phyloP scores from a whole-genome alignment of 2,329 filamentous ascomycete species.

The Nigrograna mackinnonii region DNA sequence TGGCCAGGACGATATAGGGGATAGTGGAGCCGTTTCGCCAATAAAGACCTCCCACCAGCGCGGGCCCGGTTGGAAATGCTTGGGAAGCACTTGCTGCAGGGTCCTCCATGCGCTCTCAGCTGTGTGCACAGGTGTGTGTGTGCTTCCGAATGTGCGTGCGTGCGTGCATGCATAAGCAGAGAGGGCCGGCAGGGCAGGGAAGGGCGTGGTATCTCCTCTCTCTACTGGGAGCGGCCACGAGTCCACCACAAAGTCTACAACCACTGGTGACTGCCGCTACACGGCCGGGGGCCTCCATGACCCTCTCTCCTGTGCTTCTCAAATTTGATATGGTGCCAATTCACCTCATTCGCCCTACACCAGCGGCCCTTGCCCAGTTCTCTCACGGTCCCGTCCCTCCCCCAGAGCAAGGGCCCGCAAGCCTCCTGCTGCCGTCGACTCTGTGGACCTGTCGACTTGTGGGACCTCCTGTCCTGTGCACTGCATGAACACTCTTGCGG shows the following conservation, averaged over 20 bases:
- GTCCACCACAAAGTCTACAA: no score
- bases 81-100: conserved; percentile 17
- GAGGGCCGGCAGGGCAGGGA: conserved; percentile 19
- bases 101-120: no score
- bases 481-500: conserved; percentile 26
- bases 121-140: no score
- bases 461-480: conserved; percentile 2
- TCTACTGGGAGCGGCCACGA: no score
- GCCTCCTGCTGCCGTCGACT: conserved; percentile 21
- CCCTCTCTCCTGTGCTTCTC: conserved; percentile 6
- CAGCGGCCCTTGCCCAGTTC: conserved; percentile 13
- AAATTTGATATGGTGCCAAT: conserved; percentile 34
- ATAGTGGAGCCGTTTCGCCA: conserved; percentile 10
- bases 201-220: no score
- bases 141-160: no score
- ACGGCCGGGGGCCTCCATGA: not conserved
- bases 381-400: conserved; percentile 21
- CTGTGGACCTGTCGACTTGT: not conserved
- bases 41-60: conserved; percentile 14
- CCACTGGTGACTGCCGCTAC: no score
- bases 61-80: conserved; percentile 19
- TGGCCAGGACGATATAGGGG: not conserved
- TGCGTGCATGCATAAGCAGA: conserved; percentile 34
- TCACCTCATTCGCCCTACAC: conserved; percentile 28
- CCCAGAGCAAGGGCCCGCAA: conserved; percentile 27